Evolutionary conservation across 169 alveolate species (phyloP), one percentile per base, ranked within the genome.

Genomic region (Theileria sp.): DNA sequence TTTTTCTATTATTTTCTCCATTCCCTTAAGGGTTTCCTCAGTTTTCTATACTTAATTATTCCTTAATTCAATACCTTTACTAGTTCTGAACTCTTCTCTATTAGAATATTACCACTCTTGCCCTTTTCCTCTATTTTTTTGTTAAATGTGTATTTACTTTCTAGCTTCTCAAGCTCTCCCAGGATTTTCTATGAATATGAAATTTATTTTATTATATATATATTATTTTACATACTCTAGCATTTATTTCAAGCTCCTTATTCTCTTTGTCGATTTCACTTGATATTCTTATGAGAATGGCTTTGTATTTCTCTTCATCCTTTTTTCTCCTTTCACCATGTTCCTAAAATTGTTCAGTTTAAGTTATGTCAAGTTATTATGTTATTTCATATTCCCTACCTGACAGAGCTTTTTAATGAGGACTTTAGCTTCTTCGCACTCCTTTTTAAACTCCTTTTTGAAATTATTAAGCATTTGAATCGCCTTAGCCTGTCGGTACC

Each of bases 11-110:
- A 80, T 75, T 19, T 30, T 65, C 44, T 80, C 87, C 51, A 80
- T 80, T 30, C 73, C 87, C 36, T 71, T 80, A 2, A 80, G 65
- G 19, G 87, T 76, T n/a, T 66, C 34, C 50, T 80, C 87, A 9
- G 87, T 80, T 44, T 25, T 26, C 87, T 80, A 73, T 13, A 60
- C 49, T 28, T 15, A 9, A 32, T 64, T 30, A 26, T 21, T 34
- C 7, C 0, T 19, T n/a, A 0, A 30, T 36, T 12, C 0, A 10
- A 25, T 9, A 72, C 87, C 87, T 73, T 66, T 15, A 80, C 77
- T 58, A 80, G 23, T 3, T 60, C 87, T 32, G 49, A 70, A 44
- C 82, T 44, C 23, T 54, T 72, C 30, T 75, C 64, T 21, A 80
- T 80, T 19, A 80, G 72, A 26, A 71, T 25, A 65, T 80, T 80